Base-by-base conservation (phyloP, 23 red algal species). In the Gracilaria domingensis region DNA sequence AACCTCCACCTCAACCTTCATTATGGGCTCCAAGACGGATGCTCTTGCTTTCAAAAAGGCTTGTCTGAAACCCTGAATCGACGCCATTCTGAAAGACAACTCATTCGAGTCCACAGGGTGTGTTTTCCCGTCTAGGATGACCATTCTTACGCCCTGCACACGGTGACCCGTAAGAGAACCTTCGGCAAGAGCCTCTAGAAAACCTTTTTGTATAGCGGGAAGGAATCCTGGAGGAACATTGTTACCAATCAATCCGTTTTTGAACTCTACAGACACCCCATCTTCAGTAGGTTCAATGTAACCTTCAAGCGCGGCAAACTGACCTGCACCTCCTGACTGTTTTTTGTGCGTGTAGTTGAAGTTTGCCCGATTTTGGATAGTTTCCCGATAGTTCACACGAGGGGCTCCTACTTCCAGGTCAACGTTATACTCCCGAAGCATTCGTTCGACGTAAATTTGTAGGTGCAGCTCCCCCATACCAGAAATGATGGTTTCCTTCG, bases 391-490 rank as follows among this genome's bases (percentile, higher is more conserved):
- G 76, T 99, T 99, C 18, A 99, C 97, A 61, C 95, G 87, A 40
- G 97, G 97, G 42, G 90, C 85, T 21, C 97, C 97, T 57, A 95
- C 95, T 60, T 90, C 83, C 40, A 92, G 72, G 23, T 96, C 94
- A 49, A 96, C 76, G 47, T 93, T 93, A 77, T 99, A 99, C 54
- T 99, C 97, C 9, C 97, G 94, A 60, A 84, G 84, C 93, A 99
- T 96, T 16, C 97, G 94, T 56, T 96, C 94, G 13, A 96, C 88
- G 70, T 99, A 99, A 60, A 99, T 93, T 54, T 99, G 86, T 12
- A 99, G 77, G 49, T 99, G 97, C 12, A 99, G 91, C 80, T 99
- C 97, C 24, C 97, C 97, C 97, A 99, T 99, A 50, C 97, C 97
- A 20, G 85, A 81, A 66, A 99, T 99, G 59, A 99, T 96, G 7